Evolutionary conservation across 257 asterid species (phyloP).

Genomic region (Striga asiatica): DNA sequence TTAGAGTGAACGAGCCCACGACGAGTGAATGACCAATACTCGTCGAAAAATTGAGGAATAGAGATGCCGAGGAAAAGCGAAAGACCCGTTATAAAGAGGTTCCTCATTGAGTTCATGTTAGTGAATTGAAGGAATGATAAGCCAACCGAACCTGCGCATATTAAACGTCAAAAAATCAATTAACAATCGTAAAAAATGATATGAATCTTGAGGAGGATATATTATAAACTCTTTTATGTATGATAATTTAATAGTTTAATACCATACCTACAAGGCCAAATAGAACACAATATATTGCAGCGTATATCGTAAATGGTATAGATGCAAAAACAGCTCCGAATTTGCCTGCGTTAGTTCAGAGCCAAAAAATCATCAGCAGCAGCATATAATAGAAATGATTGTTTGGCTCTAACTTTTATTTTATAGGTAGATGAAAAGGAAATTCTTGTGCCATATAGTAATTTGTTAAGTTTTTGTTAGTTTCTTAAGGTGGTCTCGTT

Average conservation of each 20-base stretch:
- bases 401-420: too few species aligned
- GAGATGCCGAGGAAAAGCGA: slow-evolving; percentile 95
- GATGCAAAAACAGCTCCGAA: slow-evolving; percentile 99
- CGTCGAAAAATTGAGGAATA: slow-evolving; percentile 72
- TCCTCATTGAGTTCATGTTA: slow-evolving; percentile 97
- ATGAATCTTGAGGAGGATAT: background rate
- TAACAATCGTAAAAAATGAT: background rate
- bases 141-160: slow-evolving; percentile 84
- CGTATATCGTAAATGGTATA: slow-evolving; percentile 82
- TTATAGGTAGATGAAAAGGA: too few species aligned
- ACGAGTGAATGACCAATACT: slow-evolving; percentile 52
- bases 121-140: slow-evolving; percentile 95
- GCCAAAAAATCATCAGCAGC: background rate
- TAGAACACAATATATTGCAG: slow-evolving; percentile 82
- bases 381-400: too few species aligned
- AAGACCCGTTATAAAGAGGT: slow-evolving; percentile 81
- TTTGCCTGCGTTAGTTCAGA: slow-evolving; percentile 49
- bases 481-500: background rate
- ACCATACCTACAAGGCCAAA: slow-evolving; percentile 94
- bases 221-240: background rate
- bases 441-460: too few species aligned
- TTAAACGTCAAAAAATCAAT: background rate
- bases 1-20: slow-evolving; percentile 78
- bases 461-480: too few species aligned
- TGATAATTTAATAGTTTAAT: too few species aligned